Percentiles rank a stretch among this genome's conserved stretches.
Evolutionary conservation across 108 stramenopile genomes (phyloP).

Genomic region (Nitzschia sp.): DNA sequence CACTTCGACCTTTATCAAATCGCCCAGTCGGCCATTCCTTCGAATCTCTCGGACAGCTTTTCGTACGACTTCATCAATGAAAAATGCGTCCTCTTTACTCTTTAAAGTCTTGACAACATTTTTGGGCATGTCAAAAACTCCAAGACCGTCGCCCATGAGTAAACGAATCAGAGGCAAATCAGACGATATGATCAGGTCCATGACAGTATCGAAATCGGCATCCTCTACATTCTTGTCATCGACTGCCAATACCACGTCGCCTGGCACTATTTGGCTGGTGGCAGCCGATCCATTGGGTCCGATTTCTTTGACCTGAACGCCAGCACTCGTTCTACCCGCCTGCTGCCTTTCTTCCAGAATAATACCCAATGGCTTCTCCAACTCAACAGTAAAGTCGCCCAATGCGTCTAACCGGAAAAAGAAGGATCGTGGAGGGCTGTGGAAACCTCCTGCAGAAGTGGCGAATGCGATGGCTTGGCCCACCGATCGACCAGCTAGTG

Average conservation of each 20-base stretch:
- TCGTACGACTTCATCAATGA: constrained; percentile 34
- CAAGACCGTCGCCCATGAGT: constrained; percentile 33
- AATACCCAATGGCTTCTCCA: constrained; percentile 38
- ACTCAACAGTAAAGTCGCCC: constrained; percentile 34
- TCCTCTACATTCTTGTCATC: constrained; percentile 22
- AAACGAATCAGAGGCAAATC: not conserved
- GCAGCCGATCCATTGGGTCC: constrained; percentile 20
- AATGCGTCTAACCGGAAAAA: too few relatives aligned
- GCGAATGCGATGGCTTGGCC: too few relatives aligned
- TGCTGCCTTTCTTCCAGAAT: constrained; percentile 33
- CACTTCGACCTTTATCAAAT: constrained; percentile 36
- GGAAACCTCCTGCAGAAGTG: too few relatives aligned
- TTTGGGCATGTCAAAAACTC: constrained; percentile 35
- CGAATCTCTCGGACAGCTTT: constrained; percentile 31
- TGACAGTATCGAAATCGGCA: constrained; percentile 37
- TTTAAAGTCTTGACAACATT: constrained; percentile 28
- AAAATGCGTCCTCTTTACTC: constrained; percentile 29
- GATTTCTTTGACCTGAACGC: constrained; percentile 28
- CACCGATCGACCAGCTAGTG: too few relatives aligned
- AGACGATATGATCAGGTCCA: constrained; percentile 29
- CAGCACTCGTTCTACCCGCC: constrained; percentile 8
- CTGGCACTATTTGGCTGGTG: constrained; percentile 13
- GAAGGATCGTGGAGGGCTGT: too few relatives aligned
- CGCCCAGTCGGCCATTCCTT: constrained; percentile 27
- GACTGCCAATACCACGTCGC: constrained; percentile 23